Evolutionary conservation across 352 stramenopile species (phyloP).

Genomic region (Globisporangium perplexum): DNA sequence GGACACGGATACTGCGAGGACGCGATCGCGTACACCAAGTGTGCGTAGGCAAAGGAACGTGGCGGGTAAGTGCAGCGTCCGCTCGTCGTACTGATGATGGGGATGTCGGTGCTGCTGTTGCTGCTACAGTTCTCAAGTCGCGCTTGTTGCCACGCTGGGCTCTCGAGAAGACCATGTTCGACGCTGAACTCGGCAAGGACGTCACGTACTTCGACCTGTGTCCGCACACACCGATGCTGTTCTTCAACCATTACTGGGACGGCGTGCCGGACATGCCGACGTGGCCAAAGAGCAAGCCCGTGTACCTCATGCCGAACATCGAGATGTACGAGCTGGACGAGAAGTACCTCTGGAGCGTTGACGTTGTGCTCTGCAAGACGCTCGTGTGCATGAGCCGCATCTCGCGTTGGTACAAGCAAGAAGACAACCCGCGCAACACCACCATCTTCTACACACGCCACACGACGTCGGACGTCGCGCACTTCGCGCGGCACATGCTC

Average conservation of each 20-base stretch:
- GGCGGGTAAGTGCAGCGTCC: too few species aligned
- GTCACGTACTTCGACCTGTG: slow-evolving; percentile 52
- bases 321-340: slow-evolving; percentile 52
- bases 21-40: slow-evolving; percentile 52
- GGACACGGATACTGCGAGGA: slow-evolving; percentile 69
- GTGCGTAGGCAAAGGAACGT: too few species aligned
- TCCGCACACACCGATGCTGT: slow-evolving; percentile 33
- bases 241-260: slow-evolving; percentile 64
- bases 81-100: too few species aligned
- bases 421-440: slow-evolving; percentile 38
- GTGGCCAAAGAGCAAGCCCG: slow-evolving; percentile 30
- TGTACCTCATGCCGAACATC: slow-evolving; percentile 51
- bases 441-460: slow-evolving; percentile 44
- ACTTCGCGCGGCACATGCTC: not conserved
- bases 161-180: slow-evolving; percentile 28
- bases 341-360: slow-evolving; percentile 31
- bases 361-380: slow-evolving; percentile 55
- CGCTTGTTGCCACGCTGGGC: slow-evolving; percentile 43
- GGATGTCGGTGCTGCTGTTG: too few species aligned
- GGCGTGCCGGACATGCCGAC: slow-evolving; percentile 13
- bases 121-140: slow-evolving; percentile 26
- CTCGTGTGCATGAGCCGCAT: slow-evolving; percentile 3
- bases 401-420: slow-evolving; percentile 38
- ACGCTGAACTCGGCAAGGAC: slow-evolving; percentile 13
- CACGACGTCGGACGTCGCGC: slow-evolving; percentile 41